Conservation (phyloP, 1,139 yeast species). For the Blastobotrys aristatus region DNA sequence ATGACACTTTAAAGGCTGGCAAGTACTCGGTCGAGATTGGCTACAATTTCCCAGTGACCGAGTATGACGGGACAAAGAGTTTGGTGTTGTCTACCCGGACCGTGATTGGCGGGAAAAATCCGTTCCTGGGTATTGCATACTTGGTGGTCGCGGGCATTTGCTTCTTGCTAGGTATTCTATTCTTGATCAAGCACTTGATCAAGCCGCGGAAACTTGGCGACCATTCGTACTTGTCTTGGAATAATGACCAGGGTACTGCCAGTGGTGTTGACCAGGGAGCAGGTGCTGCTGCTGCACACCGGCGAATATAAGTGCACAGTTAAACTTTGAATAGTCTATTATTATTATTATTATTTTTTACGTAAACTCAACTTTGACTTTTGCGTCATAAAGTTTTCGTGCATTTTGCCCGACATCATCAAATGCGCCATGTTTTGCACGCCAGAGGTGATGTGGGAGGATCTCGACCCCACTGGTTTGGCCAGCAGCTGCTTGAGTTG, state of each 20-base stretch:
- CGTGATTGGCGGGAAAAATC: constrained; percentile 85
- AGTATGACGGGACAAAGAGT: constrained; percentile 77
- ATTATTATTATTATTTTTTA: background rate
- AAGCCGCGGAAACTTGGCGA: constrained; percentile 76
- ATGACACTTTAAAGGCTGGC: constrained; percentile 56
- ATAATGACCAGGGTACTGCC: constrained; percentile 35
- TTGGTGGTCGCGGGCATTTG: constrained; percentile 92
- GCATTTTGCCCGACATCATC: constrained; percentile 67
- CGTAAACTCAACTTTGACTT: constrained; percentile 58
- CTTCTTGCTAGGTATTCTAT: constrained; percentile 52
- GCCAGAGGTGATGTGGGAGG: constrained; percentile 75
- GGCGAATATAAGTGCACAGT: background rate
- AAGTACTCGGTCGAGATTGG: constrained; percentile 69
- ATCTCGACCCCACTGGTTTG: constrained; percentile 51
- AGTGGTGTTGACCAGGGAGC: constrained; percentile 5
- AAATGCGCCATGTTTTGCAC: constrained; percentile 78
- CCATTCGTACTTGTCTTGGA: constrained; percentile 68
- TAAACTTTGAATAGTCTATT: background rate
- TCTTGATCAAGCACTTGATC: constrained; percentile 56
- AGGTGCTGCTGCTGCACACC: constrained; percentile 2
- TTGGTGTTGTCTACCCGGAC: constrained; percentile 78
- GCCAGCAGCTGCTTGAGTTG: constrained; percentile 55
- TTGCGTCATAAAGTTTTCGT: constrained; percentile 60
- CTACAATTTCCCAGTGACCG: constrained; percentile 81
- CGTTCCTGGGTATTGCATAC: constrained; percentile 84